phyloP scores from a whole-genome alignment of 805 yeast species.

The Ogataea pignaliae region DNA sequence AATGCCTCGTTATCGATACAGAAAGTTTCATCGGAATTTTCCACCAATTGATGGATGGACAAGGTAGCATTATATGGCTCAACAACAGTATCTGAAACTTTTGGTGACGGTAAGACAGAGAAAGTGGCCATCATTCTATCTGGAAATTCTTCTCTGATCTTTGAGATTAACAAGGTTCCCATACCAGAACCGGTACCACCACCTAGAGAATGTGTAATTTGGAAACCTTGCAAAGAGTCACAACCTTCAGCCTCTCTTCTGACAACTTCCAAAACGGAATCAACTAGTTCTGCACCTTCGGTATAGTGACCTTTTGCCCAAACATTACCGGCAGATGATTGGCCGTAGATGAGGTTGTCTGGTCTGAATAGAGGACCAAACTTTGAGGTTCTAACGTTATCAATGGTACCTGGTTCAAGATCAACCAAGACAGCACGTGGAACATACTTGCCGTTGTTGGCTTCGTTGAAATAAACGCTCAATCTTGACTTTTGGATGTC shows the following conservation, averaged over 20 bases:
- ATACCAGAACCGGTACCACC: conserved; percentile 98
- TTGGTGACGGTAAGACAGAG: conserved; percentile 89
- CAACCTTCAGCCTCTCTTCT: conserved; percentile 93
- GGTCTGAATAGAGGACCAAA: conserved; percentile 89
- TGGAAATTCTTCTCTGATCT: conserved; percentile 87
- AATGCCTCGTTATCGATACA: conserved; percentile 94
- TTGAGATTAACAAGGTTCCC: conserved; percentile 84
- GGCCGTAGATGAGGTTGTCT: conserved; percentile 85
- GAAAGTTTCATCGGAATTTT: conserved; percentile 88
- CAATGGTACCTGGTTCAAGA: conserved; percentile 92
- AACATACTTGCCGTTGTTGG: conserved; percentile 81
- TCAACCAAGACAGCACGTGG: conserved; percentile 92
- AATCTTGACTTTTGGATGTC: conserved; percentile 50
- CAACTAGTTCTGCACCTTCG: conserved; percentile 93
- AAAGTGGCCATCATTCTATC: conserved; percentile 96
- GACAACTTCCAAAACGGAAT: conserved; percentile 81
- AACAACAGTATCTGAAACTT: conserved; percentile 87
- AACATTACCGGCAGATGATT: conserved; percentile 90
- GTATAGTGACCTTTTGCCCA: conserved; percentile 98
- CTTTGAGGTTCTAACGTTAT: conserved; percentile 72
- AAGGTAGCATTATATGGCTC: conserved; percentile 94
- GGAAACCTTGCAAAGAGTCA: conserved; percentile 93
- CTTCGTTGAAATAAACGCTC: conserved; percentile 85
- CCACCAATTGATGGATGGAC: conserved; percentile 87
- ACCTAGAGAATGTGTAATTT: conserved; percentile 75